Percentiles rank a stretch among this genome's conserved stretches.
These are phyloP conservation scores for Cenchrus purpureus DNA, from an alignment of 176 grass and related monocot genomes.

Conservation along the genomic window DNA sequence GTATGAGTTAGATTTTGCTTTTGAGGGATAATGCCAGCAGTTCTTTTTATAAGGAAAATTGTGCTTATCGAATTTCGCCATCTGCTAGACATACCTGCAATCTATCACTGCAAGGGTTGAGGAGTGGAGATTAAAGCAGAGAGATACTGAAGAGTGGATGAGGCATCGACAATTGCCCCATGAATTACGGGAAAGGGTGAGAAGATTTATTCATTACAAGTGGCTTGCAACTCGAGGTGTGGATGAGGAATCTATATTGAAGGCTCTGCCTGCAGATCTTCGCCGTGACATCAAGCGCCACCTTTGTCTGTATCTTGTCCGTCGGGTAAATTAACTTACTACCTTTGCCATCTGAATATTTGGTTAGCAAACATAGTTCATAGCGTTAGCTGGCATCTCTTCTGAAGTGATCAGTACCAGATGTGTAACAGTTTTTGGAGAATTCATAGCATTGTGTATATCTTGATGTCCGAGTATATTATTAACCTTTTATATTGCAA, in stretches of 20 bases:
- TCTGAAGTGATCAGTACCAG: background rate
- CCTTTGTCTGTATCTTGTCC: slow-evolving; percentile 85
- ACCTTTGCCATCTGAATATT: background rate
- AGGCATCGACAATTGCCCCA: slow-evolving; percentile 80
- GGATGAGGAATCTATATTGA: slow-evolving; percentile 90
- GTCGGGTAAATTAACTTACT: slow-evolving; percentile 65
- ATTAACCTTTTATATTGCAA: background rate
- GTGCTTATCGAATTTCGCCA: slow-evolving; percentile 27
- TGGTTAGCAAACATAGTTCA: background rate
- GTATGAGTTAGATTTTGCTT: slow-evolving; percentile 23
- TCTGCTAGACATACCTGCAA: slow-evolving; percentile 91
- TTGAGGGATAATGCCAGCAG: background rate
- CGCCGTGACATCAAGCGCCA: slow-evolving; percentile 91
- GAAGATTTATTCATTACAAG: slow-evolving; percentile 92
- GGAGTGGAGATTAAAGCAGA: slow-evolving; percentile 93
- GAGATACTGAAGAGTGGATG: slow-evolving; percentile 99
- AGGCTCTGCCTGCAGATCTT: slow-evolving; percentile 77
- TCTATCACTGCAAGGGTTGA: slow-evolving; percentile 91
- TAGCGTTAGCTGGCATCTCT: slow-evolving; percentile 1
- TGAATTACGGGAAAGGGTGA: slow-evolving; percentile 69
- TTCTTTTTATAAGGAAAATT: slow-evolving; percentile 27
- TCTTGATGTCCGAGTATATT: background rate
- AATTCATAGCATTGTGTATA: background rate
- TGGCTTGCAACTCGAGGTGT: slow-evolving; percentile 95
- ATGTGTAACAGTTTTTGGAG: background rate